Evolutionary conservation across 176 grass and related monocot genomes (phyloP).

Genomic region (Cenchrus fungigraminus): DNA sequence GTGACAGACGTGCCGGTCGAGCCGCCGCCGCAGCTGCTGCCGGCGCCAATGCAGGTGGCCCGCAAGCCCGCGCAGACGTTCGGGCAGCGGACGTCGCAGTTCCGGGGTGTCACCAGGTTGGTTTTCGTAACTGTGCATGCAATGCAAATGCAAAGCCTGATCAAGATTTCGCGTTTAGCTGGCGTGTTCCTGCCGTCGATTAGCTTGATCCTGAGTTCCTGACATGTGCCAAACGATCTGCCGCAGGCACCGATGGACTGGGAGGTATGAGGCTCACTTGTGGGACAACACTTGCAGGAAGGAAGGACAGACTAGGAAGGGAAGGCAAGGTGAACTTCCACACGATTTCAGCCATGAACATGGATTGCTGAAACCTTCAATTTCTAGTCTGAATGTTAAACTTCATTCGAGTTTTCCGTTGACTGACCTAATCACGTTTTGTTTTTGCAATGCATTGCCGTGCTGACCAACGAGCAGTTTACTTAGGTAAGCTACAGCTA

Average conservation of each 20-base stretch:
- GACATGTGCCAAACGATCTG: not conserved
- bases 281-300: slow-evolving; percentile 96
- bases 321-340: slow-evolving; percentile 72
- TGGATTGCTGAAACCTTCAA: not conserved
- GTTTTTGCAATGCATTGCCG: not conserved
- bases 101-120: slow-evolving; percentile 83
- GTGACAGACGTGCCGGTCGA: slow-evolving; percentile 28
- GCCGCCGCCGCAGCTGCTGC: slow-evolving; percentile 11
- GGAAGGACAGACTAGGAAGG: slow-evolving; percentile 96
- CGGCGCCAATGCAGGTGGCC: slow-evolving; percentile 35
- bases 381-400: not conserved
- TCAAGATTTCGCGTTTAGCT: not conserved
- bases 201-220: not conserved
- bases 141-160: not conserved
- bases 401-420: slow-evolving; percentile 1
- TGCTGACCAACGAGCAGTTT: slow-evolving; percentile 57
- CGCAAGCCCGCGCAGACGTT: slow-evolving; percentile 72
- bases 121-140: not conserved
- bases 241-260: slow-evolving; percentile 87
- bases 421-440: slow-evolving; percentile 27
- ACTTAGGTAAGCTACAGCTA: slow-evolving; percentile 65
- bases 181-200: not conserved
- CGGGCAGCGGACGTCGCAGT: slow-evolving; percentile 91
- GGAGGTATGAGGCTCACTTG: slow-evolving; percentile 90
- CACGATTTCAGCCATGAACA: not conserved